These are phyloP conservation scores for Botrytis medusae DNA, from an alignment of 2,329 filamentous ascomycete genomes.

Conservation along the genomic window DNA sequence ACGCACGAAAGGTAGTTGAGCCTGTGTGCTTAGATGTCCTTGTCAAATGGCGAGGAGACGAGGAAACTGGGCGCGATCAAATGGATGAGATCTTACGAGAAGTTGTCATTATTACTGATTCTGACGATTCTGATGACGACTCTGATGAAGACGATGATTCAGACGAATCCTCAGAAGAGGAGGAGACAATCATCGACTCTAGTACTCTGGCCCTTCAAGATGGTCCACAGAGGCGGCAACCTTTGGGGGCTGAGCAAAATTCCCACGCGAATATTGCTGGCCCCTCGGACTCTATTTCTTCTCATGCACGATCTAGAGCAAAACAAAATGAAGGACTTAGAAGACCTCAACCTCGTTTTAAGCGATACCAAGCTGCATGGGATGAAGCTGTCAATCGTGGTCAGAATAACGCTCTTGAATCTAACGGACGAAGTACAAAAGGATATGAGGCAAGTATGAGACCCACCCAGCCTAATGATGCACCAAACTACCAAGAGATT, in stretches of 20 bases:
- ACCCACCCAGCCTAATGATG: slow-evolving; percentile 6
- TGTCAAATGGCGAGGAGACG: slow-evolving; percentile 71
- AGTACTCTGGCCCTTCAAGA: slow-evolving; percentile 25
- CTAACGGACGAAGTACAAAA: background rate
- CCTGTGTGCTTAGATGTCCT: slow-evolving; percentile 61
- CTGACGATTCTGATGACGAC: slow-evolving; percentile 34
- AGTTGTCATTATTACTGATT: slow-evolving; percentile 59
- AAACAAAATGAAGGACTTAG: slow-evolving; percentile 12
- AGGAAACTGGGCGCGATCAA: slow-evolving; percentile 66
- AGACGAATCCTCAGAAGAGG: slow-evolving; percentile 29
- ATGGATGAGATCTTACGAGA: slow-evolving; percentile 66
- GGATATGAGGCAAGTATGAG: slow-evolving; percentile 22
- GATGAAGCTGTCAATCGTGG: slow-evolving; percentile 37
- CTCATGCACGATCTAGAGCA: slow-evolving; percentile 7
- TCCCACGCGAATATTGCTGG: background rate
- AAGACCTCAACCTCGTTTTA: slow-evolving; percentile 37
- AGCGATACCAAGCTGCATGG: slow-evolving; percentile 41
- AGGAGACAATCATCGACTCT: slow-evolving; percentile 27
- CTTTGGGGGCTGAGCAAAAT: background rate
- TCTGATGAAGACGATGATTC: slow-evolving; percentile 25
- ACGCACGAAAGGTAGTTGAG: slow-evolving; percentile 62
- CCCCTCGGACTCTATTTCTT: background rate
- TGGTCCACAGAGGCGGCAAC: slow-evolving; percentile 14
- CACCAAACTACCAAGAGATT: background rate
- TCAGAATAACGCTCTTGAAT: slow-evolving; percentile 22